These are phyloP conservation scores for Penicillium cinerascens DNA, from an alignment of 495 filamentous ascomycete genomes.

Conservation along the genomic window DNA sequence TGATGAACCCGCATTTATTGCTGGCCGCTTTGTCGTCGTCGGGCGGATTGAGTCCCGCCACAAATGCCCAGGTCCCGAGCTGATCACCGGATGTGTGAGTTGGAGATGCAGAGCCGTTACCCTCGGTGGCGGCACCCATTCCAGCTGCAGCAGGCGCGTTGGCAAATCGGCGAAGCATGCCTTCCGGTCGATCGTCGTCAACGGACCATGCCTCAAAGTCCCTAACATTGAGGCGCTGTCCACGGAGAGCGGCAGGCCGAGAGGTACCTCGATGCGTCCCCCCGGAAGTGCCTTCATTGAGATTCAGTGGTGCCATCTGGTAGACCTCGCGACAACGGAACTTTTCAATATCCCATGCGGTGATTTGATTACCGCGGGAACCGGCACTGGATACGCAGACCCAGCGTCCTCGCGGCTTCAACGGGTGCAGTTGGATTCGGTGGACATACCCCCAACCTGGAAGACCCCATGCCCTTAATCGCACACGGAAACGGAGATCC, in stretches of 20 bases:
- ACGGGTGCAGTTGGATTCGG: constrained; percentile 71
- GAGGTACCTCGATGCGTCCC: constrained; percentile 16
- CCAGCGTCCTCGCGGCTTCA: constrained; percentile 70
- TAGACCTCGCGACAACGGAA: constrained; percentile 86
- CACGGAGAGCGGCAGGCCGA: constrained; percentile 38
- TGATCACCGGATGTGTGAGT: constrained; percentile 46
- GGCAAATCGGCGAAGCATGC: constrained; percentile 85
- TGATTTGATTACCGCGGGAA: constrained; percentile 80
- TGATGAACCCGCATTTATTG: constrained; percentile 59
- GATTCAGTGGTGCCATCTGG: constrained; percentile 47
- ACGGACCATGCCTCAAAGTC: constrained; percentile 85
- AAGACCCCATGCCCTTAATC: constrained; percentile 85
- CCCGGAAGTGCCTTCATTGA: constrained; percentile 15
- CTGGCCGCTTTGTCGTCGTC: constrained; percentile 42
- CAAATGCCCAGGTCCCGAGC: constrained; percentile 53
- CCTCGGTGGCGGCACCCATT: constrained; percentile 50
- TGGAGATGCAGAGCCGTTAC: constrained; percentile 32
- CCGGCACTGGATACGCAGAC: constrained; percentile 86
- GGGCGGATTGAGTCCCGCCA: constrained; percentile 47
- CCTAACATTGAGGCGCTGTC: constrained; percentile 51
- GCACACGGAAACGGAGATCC: constrained; percentile 90
- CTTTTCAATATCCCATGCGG: constrained; percentile 94
- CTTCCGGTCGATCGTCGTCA: constrained; percentile 83
- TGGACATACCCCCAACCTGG: constrained; percentile 79
- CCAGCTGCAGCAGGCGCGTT: constrained; percentile 44